Evolutionary conservation across 2,329 filamentous ascomycete genomes (phyloP).

Genomic region (Cladosporium sp.): DNA sequence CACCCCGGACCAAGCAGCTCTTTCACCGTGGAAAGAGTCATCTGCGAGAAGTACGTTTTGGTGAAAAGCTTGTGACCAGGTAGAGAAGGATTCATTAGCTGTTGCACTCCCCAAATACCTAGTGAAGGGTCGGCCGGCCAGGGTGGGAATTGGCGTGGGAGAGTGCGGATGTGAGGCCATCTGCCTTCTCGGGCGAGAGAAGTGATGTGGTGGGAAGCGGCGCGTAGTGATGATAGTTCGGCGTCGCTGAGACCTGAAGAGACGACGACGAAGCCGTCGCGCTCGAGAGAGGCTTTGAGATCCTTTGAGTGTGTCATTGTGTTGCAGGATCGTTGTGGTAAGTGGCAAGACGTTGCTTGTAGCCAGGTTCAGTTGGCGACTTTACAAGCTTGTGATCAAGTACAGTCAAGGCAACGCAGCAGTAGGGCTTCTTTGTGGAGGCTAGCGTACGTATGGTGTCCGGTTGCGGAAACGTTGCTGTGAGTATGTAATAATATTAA

Average conservation of each 20-base stretch:
- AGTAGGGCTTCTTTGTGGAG: too few species aligned
- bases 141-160: slow-evolving; percentile 87
- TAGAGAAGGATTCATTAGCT: slow-evolving; percentile 71
- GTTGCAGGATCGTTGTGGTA: too few species aligned
- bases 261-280: slow-evolving; percentile 73
- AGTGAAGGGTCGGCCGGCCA: slow-evolving; percentile 58
- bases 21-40: slow-evolving; percentile 59
- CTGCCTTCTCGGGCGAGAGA: slow-evolving; percentile 60
- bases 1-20: slow-evolving; percentile 52
- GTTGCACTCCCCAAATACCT: slow-evolving; percentile 88
- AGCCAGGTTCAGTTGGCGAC: too few species aligned
- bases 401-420: too few species aligned
- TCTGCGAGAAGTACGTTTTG: slow-evolving; percentile 65
- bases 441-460: too few species aligned
- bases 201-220: slow-evolving; percentile 56
- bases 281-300: slow-evolving; percentile 15
- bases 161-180: slow-evolving; percentile 79
- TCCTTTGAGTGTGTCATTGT: background rate
- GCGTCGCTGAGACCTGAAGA: slow-evolving; percentile 57
- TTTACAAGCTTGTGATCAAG: too few species aligned
- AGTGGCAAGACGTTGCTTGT: too few species aligned
- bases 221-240: slow-evolving; percentile 57
- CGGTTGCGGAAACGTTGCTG: too few species aligned
- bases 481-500: background rate
- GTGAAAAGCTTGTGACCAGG: slow-evolving; percentile 58